Evolutionary conservation across 2,329 filamentous ascomycete genomes (phyloP).

Genomic region (Cyclaneusma minus): DNA sequence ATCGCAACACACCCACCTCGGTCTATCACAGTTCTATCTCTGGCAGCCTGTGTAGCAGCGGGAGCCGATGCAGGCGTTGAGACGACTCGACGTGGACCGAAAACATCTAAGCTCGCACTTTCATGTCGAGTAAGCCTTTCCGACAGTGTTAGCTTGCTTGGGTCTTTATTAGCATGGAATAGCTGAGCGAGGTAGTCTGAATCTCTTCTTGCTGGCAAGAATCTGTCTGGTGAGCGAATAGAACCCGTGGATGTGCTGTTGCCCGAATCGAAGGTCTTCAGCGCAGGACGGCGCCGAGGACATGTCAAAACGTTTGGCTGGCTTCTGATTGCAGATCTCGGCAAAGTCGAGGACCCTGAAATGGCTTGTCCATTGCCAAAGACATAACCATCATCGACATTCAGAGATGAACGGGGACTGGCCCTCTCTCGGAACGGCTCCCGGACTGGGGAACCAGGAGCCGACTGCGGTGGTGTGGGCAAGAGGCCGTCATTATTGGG

Average conservation of each 20-base stretch:
- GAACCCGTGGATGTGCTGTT: constrained; percentile 8
- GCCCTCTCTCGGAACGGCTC: background rate
- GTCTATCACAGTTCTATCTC: no score
- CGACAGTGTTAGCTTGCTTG: constrained; percentile 25
- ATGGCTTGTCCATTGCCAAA: no score
- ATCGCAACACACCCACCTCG: no score
- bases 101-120: constrained; percentile 32
- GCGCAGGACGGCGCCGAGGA: constrained; percentile 9
- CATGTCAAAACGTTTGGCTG: constrained; percentile 6
- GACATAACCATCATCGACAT: no score
- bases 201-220: constrained; percentile 32
- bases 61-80: constrained; percentile 14
- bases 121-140: constrained; percentile 29
- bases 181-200: constrained; percentile 24
- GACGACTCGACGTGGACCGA: constrained; percentile 23
- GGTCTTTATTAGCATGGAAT: constrained; percentile 34
- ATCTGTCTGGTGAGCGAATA: constrained; percentile 35
- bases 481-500: no score
- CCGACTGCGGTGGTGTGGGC: no score
- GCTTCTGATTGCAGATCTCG: constrained; percentile 6
- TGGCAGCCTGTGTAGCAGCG: no score
- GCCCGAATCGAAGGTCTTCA: constrained; percentile 7
- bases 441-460: no score
- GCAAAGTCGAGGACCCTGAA: no score
- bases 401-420: constrained; percentile 10